phyloP scores from a whole-genome alignment of 2,329 filamentous ascomycete genomes.

The Dactylellina haptotyla region DNA sequence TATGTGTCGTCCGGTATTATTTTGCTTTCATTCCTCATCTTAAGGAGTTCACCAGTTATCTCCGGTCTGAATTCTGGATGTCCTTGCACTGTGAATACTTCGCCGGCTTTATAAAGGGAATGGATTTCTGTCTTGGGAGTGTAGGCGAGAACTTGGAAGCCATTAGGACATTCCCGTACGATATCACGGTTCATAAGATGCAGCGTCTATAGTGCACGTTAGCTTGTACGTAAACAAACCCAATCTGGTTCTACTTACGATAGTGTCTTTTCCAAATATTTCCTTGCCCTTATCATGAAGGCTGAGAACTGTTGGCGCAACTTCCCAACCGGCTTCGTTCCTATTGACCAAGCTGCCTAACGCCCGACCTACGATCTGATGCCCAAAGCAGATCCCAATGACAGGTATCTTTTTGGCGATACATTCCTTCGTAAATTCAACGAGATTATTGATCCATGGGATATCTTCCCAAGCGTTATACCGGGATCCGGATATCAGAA shows the following conservation, averaged over 20 bases:
- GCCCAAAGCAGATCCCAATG: slow-evolving; percentile 85
- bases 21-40: slow-evolving; percentile 72
- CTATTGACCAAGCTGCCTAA: slow-evolving; percentile 74
- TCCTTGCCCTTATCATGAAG: slow-evolving; percentile 76
- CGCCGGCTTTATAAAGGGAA: slow-evolving; percentile 75
- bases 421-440: slow-evolving; percentile 71
- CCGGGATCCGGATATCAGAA: slow-evolving; percentile 79
- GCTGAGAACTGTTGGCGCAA: slow-evolving; percentile 75
- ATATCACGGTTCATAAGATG: slow-evolving; percentile 90
- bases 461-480: slow-evolving; percentile 77
- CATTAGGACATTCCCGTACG: slow-evolving; percentile 70
- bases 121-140: slow-evolving; percentile 77
- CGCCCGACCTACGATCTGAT: slow-evolving; percentile 83
- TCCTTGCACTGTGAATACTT: slow-evolving; percentile 81
- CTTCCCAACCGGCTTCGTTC: slow-evolving; percentile 79
- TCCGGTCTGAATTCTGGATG: slow-evolving; percentile 83
- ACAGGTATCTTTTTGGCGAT: slow-evolving; percentile 73
- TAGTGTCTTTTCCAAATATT: slow-evolving; percentile 72
- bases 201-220: slow-evolving; percentile 67
- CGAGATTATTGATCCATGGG: slow-evolving; percentile 79
- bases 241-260: slow-evolving; percentile 15
- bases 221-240: neutral
- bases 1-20: slow-evolving; percentile 77
- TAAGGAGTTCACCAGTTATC: slow-evolving; percentile 76
- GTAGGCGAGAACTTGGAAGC: slow-evolving; percentile 71